phyloP scores from a whole-genome alignment of 805 yeast species.

The Candida suzukii region DNA sequence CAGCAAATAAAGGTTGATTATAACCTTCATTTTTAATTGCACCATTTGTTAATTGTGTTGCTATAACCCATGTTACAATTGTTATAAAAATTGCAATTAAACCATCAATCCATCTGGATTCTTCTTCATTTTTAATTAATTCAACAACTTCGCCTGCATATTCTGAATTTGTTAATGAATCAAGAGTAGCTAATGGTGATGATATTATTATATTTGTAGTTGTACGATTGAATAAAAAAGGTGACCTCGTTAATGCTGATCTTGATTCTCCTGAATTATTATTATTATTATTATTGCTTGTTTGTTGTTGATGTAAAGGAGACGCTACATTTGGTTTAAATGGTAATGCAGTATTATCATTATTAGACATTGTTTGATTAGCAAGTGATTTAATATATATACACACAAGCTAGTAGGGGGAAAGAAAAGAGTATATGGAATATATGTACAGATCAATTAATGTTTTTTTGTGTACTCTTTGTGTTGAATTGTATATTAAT shows the following conservation, averaged over 20 bases:
- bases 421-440: no score
- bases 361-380: no score
- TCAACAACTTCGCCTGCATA: constrained; percentile 23
- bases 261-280: not conserved
- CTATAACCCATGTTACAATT: constrained; percentile 40
- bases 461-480: no score
- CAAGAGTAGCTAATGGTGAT: not conserved
- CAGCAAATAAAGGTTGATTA: constrained; percentile 40
- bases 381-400: no score
- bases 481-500: no score
- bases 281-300: no score
- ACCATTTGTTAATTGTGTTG: constrained; percentile 40
- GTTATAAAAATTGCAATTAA: constrained; percentile 33
- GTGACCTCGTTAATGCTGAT: not conserved
- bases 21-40: constrained; percentile 42
- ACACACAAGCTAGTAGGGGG: no score
- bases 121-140: constrained; percentile 29
- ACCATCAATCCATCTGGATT: constrained; percentile 37
- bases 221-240: not conserved
- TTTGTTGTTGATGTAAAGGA: no score
- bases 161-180: constrained; percentile 11
- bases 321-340: no score
- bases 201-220: not conserved
- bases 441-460: no score
- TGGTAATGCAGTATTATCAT: no score